Evolutionary conservation across 1,284 basidiomycete genomes (phyloP), one percentile per base, ranked within the genome.

Genomic region (Puccinia novopanici): DNA sequence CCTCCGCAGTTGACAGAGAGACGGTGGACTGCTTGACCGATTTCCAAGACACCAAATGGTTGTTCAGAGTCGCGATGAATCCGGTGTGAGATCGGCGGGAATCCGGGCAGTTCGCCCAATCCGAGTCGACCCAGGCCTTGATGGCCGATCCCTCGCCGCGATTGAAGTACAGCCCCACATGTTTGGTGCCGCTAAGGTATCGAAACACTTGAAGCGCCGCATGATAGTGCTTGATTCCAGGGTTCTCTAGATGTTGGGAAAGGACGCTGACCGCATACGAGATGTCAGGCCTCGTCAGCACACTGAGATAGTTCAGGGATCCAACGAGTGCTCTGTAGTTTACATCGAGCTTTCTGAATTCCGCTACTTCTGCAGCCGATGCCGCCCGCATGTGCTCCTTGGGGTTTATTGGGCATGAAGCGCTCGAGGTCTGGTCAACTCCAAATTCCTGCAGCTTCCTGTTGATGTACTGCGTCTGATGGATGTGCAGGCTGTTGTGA

Each of bases 221-320:
- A 4, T 65, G 22, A 34, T 59, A 76, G 22, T 61, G 57, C 9
- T 22, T 4, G 4, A 48, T 65, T 9, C 37, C 24, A 8, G 74
- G 74, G 2, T 30, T 5, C 6, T 40, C 27, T 13, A 76, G 59
- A 48, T 15, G 45, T n/a, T 76, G 74, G 4, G 59, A 65, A 3
- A 76, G 37, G 8, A 6, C n/a, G 22, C 74, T 57, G n/a, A 76
- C 59, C n/a, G 57, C 17, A 52, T 65, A 76, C 13, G 57, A 19
- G 5, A 65, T 48, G 19, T 76, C 59, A 30, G 74, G 74, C 5
- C 34, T 5, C 5, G 24, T 61, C 6, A 61, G 22, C 8, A 61
- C 30, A 24, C 27, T 37, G 10, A 61, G 12, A 27, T 61, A 61
- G 19, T 61, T 61, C 6, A 61, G 57, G 5, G 34, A 61, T 4